Base-by-base conservation (phyloP, 495 filamentous ascomycete genomes). In the Trichoderma gamsii region DNA sequence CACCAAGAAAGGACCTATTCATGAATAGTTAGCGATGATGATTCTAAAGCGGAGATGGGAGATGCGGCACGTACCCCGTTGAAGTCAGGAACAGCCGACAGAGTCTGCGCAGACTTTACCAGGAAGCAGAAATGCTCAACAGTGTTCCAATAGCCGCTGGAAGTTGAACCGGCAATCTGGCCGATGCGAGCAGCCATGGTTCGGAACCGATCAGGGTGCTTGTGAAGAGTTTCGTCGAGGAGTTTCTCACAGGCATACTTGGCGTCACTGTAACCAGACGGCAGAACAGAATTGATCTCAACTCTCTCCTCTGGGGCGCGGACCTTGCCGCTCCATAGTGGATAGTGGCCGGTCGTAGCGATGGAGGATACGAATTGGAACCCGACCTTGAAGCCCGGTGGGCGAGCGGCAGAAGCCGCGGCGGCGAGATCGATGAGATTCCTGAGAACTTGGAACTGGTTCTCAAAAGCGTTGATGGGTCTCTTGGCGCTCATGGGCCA, bases 281-380 rank as follows among this genome's bases (percentile, higher is more conserved):
- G 72, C 13, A 85, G 71, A 0, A 81, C 77, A 11, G 73, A 75
- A 3, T 80, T 73, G 8, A 81, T 73, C 0, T 41, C 23, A 23
- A 76, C 65, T 0, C 74, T 51, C 56, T 77, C 74, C 66, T 82
- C 80, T 0, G 77, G 80, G 0, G 85, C 78, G 3, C 2, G 12
- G 5, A 21, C 52, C 41, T 64, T 46, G 1, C 64, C 65, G 0
- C 77, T 76, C 7, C 32, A 75, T 52, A 66, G 43, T 0, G 78
- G 77, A 59, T 83, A 79, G 32, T 79, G 69, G 0, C 84, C 83
- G 2, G 87, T 82, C 0, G 76, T 74, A 2, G 75, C 77, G 61
- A 87, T 83, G 0, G 85, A 87, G 0, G 85, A 88, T 3, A 88
- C 74, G 29, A 88, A 76, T 69, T 85, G 82, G 68, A 85, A 85